Evolutionary conservation across 495 filamentous ascomycete genomes (phyloP).

Genomic region (Neurospora sp.): DNA sequence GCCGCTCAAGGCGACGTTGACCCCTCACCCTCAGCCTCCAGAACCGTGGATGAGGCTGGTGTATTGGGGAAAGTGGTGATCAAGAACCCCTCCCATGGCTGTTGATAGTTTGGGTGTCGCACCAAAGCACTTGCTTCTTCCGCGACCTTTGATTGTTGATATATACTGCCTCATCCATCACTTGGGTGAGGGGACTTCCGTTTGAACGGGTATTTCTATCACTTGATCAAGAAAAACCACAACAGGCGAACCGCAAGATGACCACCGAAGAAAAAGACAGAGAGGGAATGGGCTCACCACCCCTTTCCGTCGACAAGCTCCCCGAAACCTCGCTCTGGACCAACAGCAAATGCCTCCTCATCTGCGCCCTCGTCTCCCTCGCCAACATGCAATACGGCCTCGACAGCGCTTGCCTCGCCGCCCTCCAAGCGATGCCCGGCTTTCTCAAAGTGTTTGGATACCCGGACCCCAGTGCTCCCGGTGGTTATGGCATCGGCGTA

Average conservation of each 20-base stretch:
- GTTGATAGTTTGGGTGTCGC: not conserved
- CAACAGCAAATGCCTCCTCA: constrained; percentile 30
- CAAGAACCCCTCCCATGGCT: not conserved
- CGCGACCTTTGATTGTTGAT: not conserved
- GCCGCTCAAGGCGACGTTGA: not conserved
- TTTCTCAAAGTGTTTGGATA: constrained; percentile 38
- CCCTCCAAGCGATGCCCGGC: constrained; percentile 51
- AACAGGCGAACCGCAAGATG: not conserved
- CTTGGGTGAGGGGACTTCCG: not conserved
- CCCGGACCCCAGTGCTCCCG: constrained; percentile 3
- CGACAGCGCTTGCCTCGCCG: constrained; percentile 48
- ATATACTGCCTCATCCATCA: not conserved
- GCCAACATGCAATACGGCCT: constrained; percentile 47
- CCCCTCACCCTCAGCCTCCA: not conserved
- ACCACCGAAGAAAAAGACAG: not conserved
- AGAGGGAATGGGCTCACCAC: not conserved
- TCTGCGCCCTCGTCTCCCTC: constrained; percentile 29
- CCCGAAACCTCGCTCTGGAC: constrained; percentile 31
- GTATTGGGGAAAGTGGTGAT: not conserved
- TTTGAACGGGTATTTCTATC: not conserved
- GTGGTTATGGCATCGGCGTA: constrained; percentile 15
- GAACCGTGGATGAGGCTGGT: not conserved
- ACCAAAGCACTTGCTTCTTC: not conserved
- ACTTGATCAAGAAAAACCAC: not conserved
- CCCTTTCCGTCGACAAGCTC: constrained; percentile 4